These are phyloP conservation scores for Aspergillus brunneoviolaceus DNA, from an alignment of 2,329 filamentous ascomycete species.

Conservation along the genomic window DNA sequence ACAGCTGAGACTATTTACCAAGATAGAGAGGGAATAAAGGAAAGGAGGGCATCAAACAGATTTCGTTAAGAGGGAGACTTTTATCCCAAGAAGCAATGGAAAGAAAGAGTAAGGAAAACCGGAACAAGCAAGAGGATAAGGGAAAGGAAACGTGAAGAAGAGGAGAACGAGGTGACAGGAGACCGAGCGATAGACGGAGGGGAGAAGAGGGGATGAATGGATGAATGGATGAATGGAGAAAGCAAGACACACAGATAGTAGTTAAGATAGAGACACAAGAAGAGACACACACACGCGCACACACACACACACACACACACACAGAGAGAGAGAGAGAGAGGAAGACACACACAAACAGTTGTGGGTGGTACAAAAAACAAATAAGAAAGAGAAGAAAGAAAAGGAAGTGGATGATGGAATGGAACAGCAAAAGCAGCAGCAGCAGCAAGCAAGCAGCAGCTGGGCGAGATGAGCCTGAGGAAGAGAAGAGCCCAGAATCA, in stretches of 20 bases:
- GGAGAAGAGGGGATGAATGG: not conserved
- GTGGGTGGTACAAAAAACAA: constrained; percentile 23
- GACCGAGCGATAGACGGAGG: constrained; percentile 6
- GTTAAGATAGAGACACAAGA: too few species aligned
- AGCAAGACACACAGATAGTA: not conserved
- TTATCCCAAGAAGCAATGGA: constrained; percentile 6
- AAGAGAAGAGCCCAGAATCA: constrained; percentile 30
- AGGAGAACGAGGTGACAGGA: not conserved
- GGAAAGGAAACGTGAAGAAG: not conserved
- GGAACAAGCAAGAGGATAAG: not conserved
- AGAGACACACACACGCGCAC: not conserved
- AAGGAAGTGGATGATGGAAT: not conserved
- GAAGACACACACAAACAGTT: constrained; percentile 9
- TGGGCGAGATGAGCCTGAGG: constrained; percentile 19
- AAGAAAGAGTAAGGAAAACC: constrained; percentile 10
- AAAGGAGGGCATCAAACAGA: constrained; percentile 9
- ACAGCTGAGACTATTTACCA: constrained; percentile 17
- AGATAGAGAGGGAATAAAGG: constrained; percentile 19
- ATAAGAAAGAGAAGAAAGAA: constrained; percentile 15
- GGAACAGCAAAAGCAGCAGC: not conserved
- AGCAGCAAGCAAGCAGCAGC: not conserved
- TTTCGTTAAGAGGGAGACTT: constrained; percentile 6
- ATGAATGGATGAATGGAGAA: not conserved
- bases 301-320: constrained; percentile 8
- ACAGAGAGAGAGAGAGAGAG: too few species aligned